Conservation (phyloP, 306 rosid species). For the Rubus parviflorus region DNA sequence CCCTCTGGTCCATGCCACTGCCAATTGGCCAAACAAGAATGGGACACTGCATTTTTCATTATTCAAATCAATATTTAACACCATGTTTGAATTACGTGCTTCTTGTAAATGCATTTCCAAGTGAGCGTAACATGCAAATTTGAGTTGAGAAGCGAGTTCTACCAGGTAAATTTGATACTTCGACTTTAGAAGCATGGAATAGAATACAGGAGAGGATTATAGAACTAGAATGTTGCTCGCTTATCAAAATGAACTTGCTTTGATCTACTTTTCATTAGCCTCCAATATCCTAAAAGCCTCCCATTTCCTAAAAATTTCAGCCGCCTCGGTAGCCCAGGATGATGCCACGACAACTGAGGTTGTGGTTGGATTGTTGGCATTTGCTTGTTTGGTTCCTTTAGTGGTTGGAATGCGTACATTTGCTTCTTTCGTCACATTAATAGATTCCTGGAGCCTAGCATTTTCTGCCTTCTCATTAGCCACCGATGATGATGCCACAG, state of each 20-base stretch:
- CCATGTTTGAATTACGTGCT: no score
- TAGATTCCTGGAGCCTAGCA: constrained; percentile 2
- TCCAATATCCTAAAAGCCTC: background rate
- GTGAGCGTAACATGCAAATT: no score
- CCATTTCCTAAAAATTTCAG: background rate
- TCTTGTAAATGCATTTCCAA: no score
- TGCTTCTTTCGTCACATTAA: constrained; percentile 16
- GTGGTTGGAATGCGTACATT: background rate
- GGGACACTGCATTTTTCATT: no score
- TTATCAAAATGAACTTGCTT: background rate
- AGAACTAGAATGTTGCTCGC: background rate
- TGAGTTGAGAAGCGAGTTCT: no score
- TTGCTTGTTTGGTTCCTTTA: constrained; percentile 19
- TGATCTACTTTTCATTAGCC: constrained; percentile 1
- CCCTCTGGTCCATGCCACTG: no score
- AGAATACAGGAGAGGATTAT: background rate
- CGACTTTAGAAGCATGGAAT: background rate
- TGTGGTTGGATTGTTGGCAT: background rate
- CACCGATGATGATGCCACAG: background rate
- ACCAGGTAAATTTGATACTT: no score
- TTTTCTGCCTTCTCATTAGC: background rate
- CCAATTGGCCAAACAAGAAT: no score
- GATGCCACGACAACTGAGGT: background rate
- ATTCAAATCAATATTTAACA: no score
- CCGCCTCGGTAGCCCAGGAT: background rate